Base-by-base conservation (phyloP, 2,329 filamentous ascomycete species). In the Coleophoma cylindrospora region DNA sequence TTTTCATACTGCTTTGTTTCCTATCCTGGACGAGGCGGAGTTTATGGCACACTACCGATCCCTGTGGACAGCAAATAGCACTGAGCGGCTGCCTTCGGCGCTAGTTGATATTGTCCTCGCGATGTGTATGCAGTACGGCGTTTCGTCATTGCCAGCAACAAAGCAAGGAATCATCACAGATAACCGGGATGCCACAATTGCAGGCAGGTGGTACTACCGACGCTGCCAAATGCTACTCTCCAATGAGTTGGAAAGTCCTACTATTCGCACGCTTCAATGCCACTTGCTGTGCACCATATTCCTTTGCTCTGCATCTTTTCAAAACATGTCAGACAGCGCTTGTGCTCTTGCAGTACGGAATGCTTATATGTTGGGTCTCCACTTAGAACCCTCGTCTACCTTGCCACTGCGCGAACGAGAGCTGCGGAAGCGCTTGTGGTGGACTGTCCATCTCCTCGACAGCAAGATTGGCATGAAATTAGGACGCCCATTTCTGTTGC, bases 71-170 rank as follows among this genome's bases (percentile, higher is more conserved):
- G 50, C 55, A 10, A 54, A 52, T 5, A 50, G 50, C 34, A 54
- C 50, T 3, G 43, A 51, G 8, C 66, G 75, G 6, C 69, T 68
- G 48, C 65, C 70, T 2, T 80, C 75, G 3, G 69, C 76, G 2
- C 64, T 80, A 0, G 72, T 76, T 1, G 77, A 80, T 50, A 77
- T 79, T 21, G 62, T 79, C 34, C 59, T 80, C 13, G 76, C 76
- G 0, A 50, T 79, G 9, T 75, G 72, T 53, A 73, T 80, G 66
- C 76, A 79, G 58, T 71, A 73, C 37, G 69, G 70, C n/a, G 60
- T 69, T 7, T 53, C 62, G 6, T 56, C 57, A 47, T 7, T 62
- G 27, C 46, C 54, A 14, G 50, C 38, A 40, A 27, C 19, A 11
- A 38, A n/a, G 47, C 46, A 47, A n/a, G 57, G 47, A 47, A 49